Evolutionary conservation across 2,329 filamentous ascomycete species (phyloP), one percentile per base, ranked within the genome.

Genomic region (Hymenoscyphus infarciens): DNA sequence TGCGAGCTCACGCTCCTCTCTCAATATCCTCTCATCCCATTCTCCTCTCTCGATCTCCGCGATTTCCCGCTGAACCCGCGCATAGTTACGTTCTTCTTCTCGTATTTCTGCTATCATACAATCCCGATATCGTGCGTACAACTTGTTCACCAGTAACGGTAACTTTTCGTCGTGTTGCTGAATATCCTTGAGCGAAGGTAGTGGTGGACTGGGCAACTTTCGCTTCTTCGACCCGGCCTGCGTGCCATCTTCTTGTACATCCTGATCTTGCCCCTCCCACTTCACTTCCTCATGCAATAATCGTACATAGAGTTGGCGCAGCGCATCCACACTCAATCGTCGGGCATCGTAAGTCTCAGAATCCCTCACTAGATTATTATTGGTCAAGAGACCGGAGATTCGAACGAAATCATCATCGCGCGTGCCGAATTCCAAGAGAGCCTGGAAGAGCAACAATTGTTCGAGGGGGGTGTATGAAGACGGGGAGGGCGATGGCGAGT

Each of bases 381-480:
- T 86, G 76, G 84, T 88, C 66, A 98, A 84, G 64, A 88, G 78
- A 67, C 89, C 83, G 63, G 92, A 92, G 66, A 95, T 90, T 69
- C 82, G 82, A 71, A 79, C 78, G 78, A 96, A 95, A 74, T 84
- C 86, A 65, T 81, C 75, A 59, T 85, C 79, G 68, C 86, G 83
- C 68, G 87, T 80, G 73, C 89, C 89, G 76, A 90, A 82, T 69
- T 81, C 80, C 69, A 87, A 83, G 67, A 96, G 83, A 65, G 88
- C 88, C 77, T 94, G 91, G 79, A 95, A 94, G 72, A 96, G 83
- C 69, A 95, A 84, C 66, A 96, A 83, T 73, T 88, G 90, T 83
- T 96, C 92, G 80, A 96, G 89, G 70, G 88, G 85, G 74, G 91
- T 94, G 78, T 95, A 93, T 72, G 82, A 49, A 49, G 42, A 49